These are phyloP conservation scores for Penicillium crystallinum DNA, from an alignment of 495 filamentous ascomycete species.

Conservation along the genomic window DNA sequence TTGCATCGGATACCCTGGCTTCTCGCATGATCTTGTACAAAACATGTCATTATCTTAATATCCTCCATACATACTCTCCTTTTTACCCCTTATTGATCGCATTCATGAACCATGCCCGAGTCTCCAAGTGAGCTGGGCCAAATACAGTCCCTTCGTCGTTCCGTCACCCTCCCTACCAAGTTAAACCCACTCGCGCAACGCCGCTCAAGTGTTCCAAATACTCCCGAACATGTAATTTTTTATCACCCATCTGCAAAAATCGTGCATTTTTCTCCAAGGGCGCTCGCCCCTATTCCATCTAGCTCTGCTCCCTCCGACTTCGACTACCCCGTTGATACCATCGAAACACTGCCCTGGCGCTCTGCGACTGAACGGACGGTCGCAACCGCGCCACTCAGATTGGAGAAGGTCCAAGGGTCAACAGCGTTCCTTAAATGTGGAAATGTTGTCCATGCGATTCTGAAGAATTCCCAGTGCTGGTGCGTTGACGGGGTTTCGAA, in stretches of 20 bases:
- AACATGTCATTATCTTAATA: constrained; percentile 16
- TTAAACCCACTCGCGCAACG: constrained; percentile 34
- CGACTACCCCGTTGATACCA: constrained; percentile 41
- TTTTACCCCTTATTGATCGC: constrained; percentile 9
- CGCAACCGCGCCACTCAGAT: constrained; percentile 69
- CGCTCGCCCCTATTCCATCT: constrained; percentile 37
- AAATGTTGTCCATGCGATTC: constrained; percentile 70
- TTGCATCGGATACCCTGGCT: constrained; percentile 16
- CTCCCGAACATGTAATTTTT: constrained; percentile 65
- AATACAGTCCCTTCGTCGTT: constrained; percentile 45
- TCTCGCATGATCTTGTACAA: constrained; percentile 9
- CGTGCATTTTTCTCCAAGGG: constrained; percentile 53
- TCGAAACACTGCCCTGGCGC: constrained; percentile 63
- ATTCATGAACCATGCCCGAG: constrained; percentile 37
- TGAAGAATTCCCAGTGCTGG: constrained; percentile 88
- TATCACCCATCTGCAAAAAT: constrained; percentile 62
- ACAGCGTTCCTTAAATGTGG: constrained; percentile 84
- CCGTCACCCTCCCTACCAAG: constrained; percentile 54
- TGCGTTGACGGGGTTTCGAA: constrained; percentile 80
- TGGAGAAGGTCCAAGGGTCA: constrained; percentile 75
- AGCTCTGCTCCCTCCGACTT: constrained; percentile 41
- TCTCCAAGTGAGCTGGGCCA: constrained; percentile 33
- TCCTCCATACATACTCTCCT: constrained; percentile 5
- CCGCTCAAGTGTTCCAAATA: constrained; percentile 29
- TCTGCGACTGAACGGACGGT: constrained; percentile 75